Evolutionary conservation across 768 basidiomycete species (phyloP).

Genomic region (Rhizopogon roseolus): DNA sequence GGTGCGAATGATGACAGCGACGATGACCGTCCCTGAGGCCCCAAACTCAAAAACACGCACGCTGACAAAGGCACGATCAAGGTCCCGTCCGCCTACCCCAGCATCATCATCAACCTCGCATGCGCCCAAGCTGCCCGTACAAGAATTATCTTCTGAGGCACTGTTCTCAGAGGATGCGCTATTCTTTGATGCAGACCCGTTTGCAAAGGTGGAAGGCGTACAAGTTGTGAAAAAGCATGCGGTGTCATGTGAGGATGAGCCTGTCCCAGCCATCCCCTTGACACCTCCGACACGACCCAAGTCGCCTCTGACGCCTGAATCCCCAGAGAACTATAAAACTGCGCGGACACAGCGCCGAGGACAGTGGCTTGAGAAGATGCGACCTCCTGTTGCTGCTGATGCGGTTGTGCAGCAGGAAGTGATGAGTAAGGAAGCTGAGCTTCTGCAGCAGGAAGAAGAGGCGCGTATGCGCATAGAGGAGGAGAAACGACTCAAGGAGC

Average conservation of each 20-base stretch:
- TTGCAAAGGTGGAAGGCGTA: constrained; percentile 52
- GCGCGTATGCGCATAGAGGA: background rate
- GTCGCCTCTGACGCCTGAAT: constrained; percentile 11
- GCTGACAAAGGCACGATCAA: constrained; percentile 19
- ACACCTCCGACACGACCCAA: background rate
- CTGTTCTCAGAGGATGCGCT: constrained; percentile 14
- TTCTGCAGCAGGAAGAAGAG: constrained; percentile 14
- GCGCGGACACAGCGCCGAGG: constrained; percentile 39
- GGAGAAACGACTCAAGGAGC: background rate
- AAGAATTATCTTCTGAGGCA: constrained; percentile 5
- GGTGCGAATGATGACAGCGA: constrained; percentile 5
- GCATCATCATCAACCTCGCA: constrained; percentile 10
- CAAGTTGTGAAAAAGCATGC: constrained; percentile 32
- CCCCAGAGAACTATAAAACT: constrained; percentile 34
- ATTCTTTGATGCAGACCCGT: constrained; percentile 34
- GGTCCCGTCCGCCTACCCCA: constrained; percentile 24
- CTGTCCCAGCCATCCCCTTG: background rate
- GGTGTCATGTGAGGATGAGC: background rate
- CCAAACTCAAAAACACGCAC: constrained; percentile 14
- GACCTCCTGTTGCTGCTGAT: constrained; percentile 31
- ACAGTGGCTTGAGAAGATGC: constrained; percentile 33
- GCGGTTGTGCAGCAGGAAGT: constrained; percentile 20
- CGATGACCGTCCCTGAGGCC: background rate
- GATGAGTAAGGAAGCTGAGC: constrained; percentile 12
- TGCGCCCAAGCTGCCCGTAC: background rate